phyloP scores from a whole-genome alignment of 257 asterid species.

The Gentiana macrophylla region DNA sequence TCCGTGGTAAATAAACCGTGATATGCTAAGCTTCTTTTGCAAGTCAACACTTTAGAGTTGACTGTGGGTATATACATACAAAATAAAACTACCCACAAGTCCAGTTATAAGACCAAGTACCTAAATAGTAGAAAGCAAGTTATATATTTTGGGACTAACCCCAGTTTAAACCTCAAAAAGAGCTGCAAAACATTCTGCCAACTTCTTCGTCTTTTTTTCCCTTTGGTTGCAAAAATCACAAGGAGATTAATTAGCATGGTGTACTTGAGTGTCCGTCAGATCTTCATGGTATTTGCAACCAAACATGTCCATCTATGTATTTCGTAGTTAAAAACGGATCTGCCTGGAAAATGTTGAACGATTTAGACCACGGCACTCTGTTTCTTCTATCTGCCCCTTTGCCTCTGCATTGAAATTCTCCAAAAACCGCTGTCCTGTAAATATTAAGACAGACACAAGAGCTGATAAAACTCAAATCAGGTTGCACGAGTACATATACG shows the following conservation, averaged over 20 bases:
- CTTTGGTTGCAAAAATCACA: not conserved
- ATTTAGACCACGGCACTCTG: slow-evolving; percentile 52
- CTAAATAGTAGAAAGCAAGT: too few relatives aligned
- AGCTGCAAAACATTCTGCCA: not conserved
- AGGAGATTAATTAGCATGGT: not conserved
- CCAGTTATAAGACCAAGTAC: too few relatives aligned
- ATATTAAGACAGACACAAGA: not conserved
- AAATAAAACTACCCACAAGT: too few relatives aligned
- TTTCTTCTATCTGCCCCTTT: slow-evolving; percentile 45
- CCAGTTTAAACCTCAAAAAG: too few relatives aligned
- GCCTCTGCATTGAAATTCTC: slow-evolving; percentile 58
- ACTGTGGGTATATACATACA: too few relatives aligned
- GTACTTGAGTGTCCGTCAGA: too few relatives aligned
- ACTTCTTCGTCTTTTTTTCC: not conserved
- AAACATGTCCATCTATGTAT: slow-evolving; percentile 43
- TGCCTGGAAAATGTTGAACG: slow-evolving; percentile 27
- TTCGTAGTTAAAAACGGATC: slow-evolving; percentile 25
- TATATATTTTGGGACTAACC: too few relatives aligned
- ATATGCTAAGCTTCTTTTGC: too few relatives aligned
- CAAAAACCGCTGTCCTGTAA: slow-evolving; percentile 51
- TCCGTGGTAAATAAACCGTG: too few relatives aligned
- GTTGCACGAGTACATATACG: not conserved
- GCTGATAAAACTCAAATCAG: not conserved
- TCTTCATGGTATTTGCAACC: slow-evolving; percentile 42
- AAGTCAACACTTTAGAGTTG: too few relatives aligned